Evolutionary conservation across 441 rosid species (phyloP), one percentile per base, ranked within the genome.

Genomic region (Corymbia citriodora): DNA sequence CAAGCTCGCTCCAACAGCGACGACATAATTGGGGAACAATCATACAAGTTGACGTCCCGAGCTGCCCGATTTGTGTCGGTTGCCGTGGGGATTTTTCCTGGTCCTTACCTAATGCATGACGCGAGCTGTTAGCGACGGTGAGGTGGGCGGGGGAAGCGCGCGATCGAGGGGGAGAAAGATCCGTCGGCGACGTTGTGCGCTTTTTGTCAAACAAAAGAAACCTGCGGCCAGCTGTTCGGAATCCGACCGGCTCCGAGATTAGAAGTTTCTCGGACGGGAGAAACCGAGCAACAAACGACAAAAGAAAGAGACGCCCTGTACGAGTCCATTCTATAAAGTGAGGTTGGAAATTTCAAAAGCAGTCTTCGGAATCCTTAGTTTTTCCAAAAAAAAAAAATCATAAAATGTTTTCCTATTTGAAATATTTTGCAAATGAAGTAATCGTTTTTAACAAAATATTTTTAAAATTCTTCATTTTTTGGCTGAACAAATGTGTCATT

Each of bases 401-500:
- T 4, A 5, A 40, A 40, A 40, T 40, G 6, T 40, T 40, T 40
- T 40, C 45, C 45, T 40, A 5, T 40, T 40, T 40, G 45, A 40
- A 40, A 40, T 40, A 40, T 40, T 40, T 40, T 40, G 45, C 5
- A 40, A 40, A 40, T 40, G 45, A 6, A 10, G 5, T 0, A 10
- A 0, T n/a, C 10, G 14, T 15, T 65, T 65, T 65, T 1, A 15
- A 59, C 14, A 8, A 29, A 13, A 7, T 15, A 7, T n/a, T 31
- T 31, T 2, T 3, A 2, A 1, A 9, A 18, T 9, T 70, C 4
- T 36, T 33, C 10, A 2, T 0, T 17, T 1, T 70, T 70, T 5
- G 0, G 1, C 1, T 12, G 1, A 70, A 65, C 0, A n/a, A 65
- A 15, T 7, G 36, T 2, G 8, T 7, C 6, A 2, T 8, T 14